A percentile compares a stretch with the other conserved stretches of the same genome.
Evolutionary conservation across 352 stramenopile species (phyloP).

Genomic region (Phytophthora colocasiae): DNA sequence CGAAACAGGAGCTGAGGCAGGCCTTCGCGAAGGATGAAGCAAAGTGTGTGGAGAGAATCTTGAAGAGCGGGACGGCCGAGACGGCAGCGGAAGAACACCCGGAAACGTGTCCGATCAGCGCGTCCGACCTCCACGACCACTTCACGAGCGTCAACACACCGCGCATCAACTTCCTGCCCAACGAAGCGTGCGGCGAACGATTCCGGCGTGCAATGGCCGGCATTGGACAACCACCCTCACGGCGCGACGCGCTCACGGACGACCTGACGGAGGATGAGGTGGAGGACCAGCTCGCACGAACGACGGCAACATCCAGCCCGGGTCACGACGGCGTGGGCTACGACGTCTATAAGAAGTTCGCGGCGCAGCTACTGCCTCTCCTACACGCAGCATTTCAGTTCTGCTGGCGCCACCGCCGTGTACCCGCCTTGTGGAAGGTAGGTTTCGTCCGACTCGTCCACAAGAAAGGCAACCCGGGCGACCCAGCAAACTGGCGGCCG

Average conservation of each 20-base stretch:
- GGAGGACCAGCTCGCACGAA: too few species aligned
- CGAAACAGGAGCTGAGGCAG: not conserved
- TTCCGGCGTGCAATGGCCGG: too few species aligned
- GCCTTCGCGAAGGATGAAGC: constrained; percentile 3
- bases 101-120: not conserved
- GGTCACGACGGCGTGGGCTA: constrained; percentile 35
- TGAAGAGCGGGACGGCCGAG: not conserved
- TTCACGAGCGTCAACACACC: too few species aligned
- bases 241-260: too few species aligned
- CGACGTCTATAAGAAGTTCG: constrained; percentile 26
- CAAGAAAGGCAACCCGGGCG: constrained; percentile 48
- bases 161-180: too few species aligned
- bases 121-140: too few species aligned
- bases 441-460: constrained; percentile 21
- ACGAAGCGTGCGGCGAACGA: too few species aligned
- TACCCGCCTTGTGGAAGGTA: constrained; percentile 34
- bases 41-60: not conserved
- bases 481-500: constrained; percentile 29
- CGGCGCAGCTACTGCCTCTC: constrained; percentile 9
- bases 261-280: too few species aligned
- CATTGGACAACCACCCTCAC: too few species aligned
- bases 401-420: constrained; percentile 5
- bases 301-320: constrained; percentile 15
- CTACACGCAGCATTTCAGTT: constrained; percentile 11
- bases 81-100: not conserved